Evolutionary conservation across 371 early-diverging fungal species (phyloP).

Genomic region (Zopfochytrium polystomum): DNA sequence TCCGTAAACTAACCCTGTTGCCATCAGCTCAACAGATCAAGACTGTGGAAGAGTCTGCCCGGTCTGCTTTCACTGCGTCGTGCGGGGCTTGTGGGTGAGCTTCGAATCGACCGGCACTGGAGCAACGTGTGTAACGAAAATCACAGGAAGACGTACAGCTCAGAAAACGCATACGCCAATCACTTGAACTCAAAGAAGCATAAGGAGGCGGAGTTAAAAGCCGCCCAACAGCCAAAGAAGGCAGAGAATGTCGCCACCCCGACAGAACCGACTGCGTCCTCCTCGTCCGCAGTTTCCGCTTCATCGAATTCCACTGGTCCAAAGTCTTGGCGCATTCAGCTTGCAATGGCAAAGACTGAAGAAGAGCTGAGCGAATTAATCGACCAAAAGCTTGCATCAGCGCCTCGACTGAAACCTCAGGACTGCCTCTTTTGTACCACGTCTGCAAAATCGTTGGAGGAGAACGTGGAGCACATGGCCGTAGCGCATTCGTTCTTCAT

Average conservation of each 20-base stretch:
- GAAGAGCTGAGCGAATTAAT: constrained; percentile 45
- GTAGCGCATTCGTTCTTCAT: constrained; percentile 87
- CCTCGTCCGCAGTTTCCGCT: constrained; percentile 7
- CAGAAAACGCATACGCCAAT: constrained; percentile 81
- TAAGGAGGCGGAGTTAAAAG: constrained; percentile 56
- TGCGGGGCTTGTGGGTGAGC: constrained; percentile 45
- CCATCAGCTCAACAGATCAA: constrained; percentile 49
- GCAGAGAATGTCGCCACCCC: neutral
- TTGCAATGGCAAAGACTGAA: constrained; percentile 39
- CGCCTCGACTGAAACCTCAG: constrained; percentile 48
- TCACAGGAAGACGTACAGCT: constrained; percentile 62
- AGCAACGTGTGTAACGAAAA: constrained; percentile 6
- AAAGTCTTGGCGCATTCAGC: constrained; percentile 28
- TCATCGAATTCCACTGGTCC: neutral
- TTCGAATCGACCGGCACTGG: neutral
- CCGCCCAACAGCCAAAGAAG: neutral
- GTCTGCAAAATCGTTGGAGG: constrained; percentile 19
- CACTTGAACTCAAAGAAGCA: constrained; percentile 91
- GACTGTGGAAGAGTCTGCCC: constrained; percentile 27
- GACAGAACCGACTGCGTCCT: constrained; percentile 10
- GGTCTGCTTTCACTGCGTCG: constrained; percentile 25
- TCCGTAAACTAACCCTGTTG: constrained; percentile 3
- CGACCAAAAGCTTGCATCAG: constrained; percentile 46
- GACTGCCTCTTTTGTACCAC: constrained; percentile 48
- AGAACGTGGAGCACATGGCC: constrained; percentile 90